These are phyloP conservation scores for Fusarium haematococcum DNA, from an alignment of 2,329 filamentous ascomycete genomes.

Conservation along the genomic window DNA sequence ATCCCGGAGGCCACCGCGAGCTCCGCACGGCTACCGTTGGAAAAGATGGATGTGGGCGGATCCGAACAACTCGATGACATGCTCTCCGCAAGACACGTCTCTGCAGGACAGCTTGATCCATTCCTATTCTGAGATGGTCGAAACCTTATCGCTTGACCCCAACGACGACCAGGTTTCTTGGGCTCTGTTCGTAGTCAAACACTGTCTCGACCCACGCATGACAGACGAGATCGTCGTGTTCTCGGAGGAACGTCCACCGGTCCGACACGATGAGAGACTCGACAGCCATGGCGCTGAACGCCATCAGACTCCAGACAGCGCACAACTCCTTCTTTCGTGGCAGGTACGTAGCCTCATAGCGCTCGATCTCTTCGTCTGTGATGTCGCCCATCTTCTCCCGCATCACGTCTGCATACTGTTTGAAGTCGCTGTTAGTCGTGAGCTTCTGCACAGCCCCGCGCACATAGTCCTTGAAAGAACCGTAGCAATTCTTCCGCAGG, in stretches of 20 bases:
- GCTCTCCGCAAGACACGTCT: constrained; percentile 8
- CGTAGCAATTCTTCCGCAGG: constrained; percentile 83
- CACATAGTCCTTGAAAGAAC: constrained; percentile 80
- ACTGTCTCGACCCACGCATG: constrained; percentile 93
- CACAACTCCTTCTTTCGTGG: constrained; percentile 83
- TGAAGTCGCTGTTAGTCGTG: constrained; percentile 66
- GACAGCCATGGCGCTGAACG: constrained; percentile 89
- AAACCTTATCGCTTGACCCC: constrained; percentile 76
- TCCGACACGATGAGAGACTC: constrained; percentile 93
- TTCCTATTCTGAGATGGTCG: constrained; percentile 26
- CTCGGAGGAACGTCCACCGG: constrained; percentile 86
- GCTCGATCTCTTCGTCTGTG: constrained; percentile 79
- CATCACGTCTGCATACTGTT: constrained; percentile 71
- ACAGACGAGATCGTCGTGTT: constrained; percentile 77
- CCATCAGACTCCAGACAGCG: constrained; percentile 94
- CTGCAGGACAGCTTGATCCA: constrained; percentile 15
- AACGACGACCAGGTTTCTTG: constrained; percentile 92
- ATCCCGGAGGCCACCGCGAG: constrained; percentile 7
- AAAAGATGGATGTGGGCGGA: constrained; percentile 1
- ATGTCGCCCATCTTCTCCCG: constrained; percentile 73
- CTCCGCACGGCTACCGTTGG: constrained; percentile 1
- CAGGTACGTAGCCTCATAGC: constrained; percentile 75
- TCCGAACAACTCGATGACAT: constrained; percentile 5
- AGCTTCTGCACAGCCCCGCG: constrained; percentile 85
- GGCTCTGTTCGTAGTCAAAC: constrained; percentile 88